These are phyloP conservation scores for Trypanosoma grayi DNA, from an alignment of 208 protist genomes.

Conservation along the genomic window DNA sequence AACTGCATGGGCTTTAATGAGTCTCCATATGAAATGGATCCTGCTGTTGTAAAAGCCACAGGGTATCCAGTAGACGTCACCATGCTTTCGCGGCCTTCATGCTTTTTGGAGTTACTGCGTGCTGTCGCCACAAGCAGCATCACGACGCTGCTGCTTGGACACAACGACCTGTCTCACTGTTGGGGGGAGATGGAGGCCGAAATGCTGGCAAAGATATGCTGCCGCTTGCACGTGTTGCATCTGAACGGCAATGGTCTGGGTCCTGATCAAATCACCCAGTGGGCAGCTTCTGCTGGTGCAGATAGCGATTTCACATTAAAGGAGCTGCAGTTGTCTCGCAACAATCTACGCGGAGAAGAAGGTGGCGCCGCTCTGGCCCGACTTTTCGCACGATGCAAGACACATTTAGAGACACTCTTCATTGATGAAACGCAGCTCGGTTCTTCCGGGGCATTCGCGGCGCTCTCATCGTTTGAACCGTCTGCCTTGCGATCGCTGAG, in stretches of 20 bases:
- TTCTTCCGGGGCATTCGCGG: constrained; percentile 25
- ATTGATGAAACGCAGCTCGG: constrained; percentile 53
- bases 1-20: constrained; percentile 49
- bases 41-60: constrained; percentile 16
- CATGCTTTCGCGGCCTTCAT: constrained; percentile 29
- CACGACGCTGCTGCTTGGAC: constrained; percentile 52
- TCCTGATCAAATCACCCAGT: constrained; percentile 42
- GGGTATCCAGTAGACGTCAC: constrained; percentile 14
- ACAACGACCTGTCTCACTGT: constrained; percentile 57
- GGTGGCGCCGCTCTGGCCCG: constrained; percentile 32
- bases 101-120: constrained; percentile 41
- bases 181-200: constrained; percentile 53
- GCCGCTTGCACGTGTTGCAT: constrained; percentile 44
- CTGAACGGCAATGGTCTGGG: constrained; percentile 45
- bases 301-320: constrained; percentile 22
- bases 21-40: constrained; percentile 22
- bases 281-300: constrained; percentile 29
- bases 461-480: constrained; percentile 33
- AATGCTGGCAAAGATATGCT: constrained; percentile 37
- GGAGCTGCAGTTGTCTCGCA: constrained; percentile 57
- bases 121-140: constrained; percentile 31
- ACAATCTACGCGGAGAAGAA: constrained; percentile 34
- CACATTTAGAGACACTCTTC: constrained; percentile 42
- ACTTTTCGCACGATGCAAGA: constrained; percentile 41
- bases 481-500: constrained; percentile 32